These are phyloP conservation scores for Colletotrichum echinochloae DNA, from an alignment of 2,329 filamentous ascomycete species.

Conservation along the genomic window DNA sequence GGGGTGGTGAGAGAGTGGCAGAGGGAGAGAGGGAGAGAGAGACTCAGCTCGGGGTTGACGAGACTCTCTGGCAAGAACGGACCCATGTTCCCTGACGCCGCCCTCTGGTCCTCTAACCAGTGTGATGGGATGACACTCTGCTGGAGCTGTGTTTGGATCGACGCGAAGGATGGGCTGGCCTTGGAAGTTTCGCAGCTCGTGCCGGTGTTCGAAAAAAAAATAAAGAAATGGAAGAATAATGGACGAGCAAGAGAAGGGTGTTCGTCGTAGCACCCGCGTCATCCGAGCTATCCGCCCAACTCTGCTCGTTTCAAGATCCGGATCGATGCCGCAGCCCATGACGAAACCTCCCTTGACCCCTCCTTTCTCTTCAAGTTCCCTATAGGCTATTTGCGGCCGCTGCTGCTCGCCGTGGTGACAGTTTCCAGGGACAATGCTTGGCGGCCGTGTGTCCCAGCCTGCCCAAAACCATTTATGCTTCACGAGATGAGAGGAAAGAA, in stretches of 20 bases:
- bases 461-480: constrained; percentile 36
- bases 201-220: neutral
- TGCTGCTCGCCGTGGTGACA: neutral
- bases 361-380: neutral
- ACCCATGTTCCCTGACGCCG: constrained; percentile 12
- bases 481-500: constrained; percentile 34
- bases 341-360: constrained; percentile 15
- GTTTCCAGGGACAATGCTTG: constrained; percentile 28
- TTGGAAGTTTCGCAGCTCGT: constrained; percentile 10
- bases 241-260: constrained; percentile 8
- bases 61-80: neutral
- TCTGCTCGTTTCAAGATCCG: constrained; percentile 34
- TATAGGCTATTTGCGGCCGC: neutral
- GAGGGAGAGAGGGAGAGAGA: neutral
- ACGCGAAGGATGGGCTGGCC: neutral
- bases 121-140: constrained; percentile 34
- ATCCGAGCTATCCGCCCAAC: constrained; percentile 36
- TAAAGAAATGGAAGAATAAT: neutral
- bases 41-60: neutral
- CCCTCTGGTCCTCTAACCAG: neutral
- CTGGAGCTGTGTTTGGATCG: constrained; percentile 17
- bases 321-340: constrained; percentile 36
- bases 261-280: constrained; percentile 28
- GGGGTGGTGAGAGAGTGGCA: too few relatives aligned
- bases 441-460: constrained; percentile 15